phyloP scores from a whole-genome alignment of 1,284 basidiomycete species.

The Leccinum subspadiceum region DNA sequence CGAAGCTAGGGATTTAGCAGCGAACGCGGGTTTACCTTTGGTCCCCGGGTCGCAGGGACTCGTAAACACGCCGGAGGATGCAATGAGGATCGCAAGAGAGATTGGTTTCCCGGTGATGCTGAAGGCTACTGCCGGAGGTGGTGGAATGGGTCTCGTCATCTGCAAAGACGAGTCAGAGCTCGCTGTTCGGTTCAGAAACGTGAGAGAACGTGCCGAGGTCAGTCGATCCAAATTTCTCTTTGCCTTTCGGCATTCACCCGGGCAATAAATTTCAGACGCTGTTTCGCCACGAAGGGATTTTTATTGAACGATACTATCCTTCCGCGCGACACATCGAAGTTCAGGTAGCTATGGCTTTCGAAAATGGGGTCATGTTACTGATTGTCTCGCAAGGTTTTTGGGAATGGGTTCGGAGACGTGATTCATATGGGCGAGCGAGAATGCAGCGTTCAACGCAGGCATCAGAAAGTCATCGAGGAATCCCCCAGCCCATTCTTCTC shows the following conservation, averaged over 20 bases:
- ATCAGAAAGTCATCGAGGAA: slow-evolving; percentile 78
- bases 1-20: too few species aligned
- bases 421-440: slow-evolving; percentile 72
- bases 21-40: too few species aligned
- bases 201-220: slow-evolving; percentile 48
- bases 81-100: slow-evolving; percentile 38
- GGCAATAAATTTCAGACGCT: slow-evolving; percentile 36
- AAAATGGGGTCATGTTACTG: background rate
- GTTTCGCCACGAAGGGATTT: slow-evolving; percentile 56
- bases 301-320: slow-evolving; percentile 61
- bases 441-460: slow-evolving; percentile 66
- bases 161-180: slow-evolving; percentile 48
- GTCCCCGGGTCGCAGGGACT: slow-evolving; percentile 58
- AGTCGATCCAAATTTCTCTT: slow-evolving; percentile 6
- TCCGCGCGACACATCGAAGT: slow-evolving; percentile 65
- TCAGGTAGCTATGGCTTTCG: slow-evolving; percentile 41
- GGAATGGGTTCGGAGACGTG: slow-evolving; percentile 56
- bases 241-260: background rate
- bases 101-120: slow-evolving; percentile 66
- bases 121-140: slow-evolving; percentile 71
- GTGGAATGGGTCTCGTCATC: slow-evolving; percentile 68
- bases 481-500: slow-evolving; percentile 54
- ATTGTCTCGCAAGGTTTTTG: slow-evolving; percentile 49
- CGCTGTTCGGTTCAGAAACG: slow-evolving; percentile 36
- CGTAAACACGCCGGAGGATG: slow-evolving; percentile 43